Evolutionary conservation across 805 yeast species (phyloP).

Genomic region (Saturnispora ahearnii): DNA sequence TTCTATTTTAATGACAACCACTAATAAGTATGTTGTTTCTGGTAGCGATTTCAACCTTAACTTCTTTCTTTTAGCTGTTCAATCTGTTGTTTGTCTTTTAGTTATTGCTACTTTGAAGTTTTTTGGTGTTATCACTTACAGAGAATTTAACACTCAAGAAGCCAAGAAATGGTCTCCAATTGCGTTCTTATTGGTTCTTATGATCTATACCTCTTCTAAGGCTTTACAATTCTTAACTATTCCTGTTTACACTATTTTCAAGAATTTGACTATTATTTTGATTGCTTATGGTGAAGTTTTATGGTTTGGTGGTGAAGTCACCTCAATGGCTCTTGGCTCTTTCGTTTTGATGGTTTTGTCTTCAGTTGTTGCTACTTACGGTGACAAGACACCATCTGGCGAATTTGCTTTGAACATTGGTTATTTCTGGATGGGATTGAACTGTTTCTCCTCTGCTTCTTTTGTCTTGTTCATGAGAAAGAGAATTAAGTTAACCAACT

Average conservation of each 20-base stretch:
- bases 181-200: conserved; percentile 75
- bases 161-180: conserved; percentile 96
- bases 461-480: conserved; percentile 94
- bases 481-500: conserved; percentile 93
- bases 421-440: conserved; percentile 93
- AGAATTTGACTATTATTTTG: conserved; percentile 90
- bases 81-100: conserved; percentile 71
- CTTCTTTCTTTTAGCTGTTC: conserved; percentile 83
- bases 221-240: conserved; percentile 86
- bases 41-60: conserved; percentile 68
- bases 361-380: conserved; percentile 91
- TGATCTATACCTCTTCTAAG: conserved; percentile 95
- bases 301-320: conserved; percentile 92
- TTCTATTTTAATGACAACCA: conserved; percentile 94
- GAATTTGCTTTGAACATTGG: conserved; percentile 51
- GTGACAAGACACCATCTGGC: conserved; percentile 40
- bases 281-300: conserved; percentile 97
- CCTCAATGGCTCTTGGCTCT: conserved; percentile 82
- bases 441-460: conserved; percentile 90
- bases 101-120: conserved; percentile 67
- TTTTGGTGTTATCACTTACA: conserved; percentile 71
- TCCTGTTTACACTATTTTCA: conserved; percentile 96
- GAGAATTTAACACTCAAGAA: conserved; percentile 77
- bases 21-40: conserved; percentile 88
- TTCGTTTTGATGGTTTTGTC: conserved; percentile 90